phyloP scores from a whole-genome alignment of 192 early-diverging fungal species.

The Linnemannia schmuckeri region DNA sequence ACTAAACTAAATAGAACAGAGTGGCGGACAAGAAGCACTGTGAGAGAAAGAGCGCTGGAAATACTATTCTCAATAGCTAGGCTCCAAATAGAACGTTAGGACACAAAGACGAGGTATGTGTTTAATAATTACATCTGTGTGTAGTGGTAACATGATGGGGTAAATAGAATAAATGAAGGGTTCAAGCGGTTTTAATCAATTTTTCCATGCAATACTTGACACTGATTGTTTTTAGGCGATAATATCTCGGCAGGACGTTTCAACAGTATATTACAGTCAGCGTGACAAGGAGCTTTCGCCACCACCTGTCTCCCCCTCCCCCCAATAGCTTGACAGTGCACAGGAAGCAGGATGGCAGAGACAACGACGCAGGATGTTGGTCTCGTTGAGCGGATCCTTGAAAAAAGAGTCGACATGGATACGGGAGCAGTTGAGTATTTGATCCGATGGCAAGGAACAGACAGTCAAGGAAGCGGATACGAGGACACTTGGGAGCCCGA shows the following conservation, averaged over 20 bases:
- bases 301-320: background rate
- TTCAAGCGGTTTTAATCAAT: background rate
- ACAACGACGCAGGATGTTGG: conserved; percentile 30
- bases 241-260: background rate
- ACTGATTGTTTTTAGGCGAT: background rate
- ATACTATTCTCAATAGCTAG: too few species aligned
- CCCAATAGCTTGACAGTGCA: background rate
- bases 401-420: conserved; percentile 32
- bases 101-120: background rate
- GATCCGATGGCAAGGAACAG: conserved; percentile 43
- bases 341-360: conserved; percentile 30
- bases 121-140: background rate
- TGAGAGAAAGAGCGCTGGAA: background rate
- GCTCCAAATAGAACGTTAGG: background rate
- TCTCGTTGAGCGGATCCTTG: conserved; percentile 46
- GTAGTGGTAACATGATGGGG: background rate
- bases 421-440: conserved; percentile 41
- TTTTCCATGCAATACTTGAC: background rate
- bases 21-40: background rate
- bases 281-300: background rate
- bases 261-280: background rate
- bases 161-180: background rate
- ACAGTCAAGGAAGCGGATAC: conserved; percentile 30
- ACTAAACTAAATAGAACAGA: background rate
- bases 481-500: conserved; percentile 54